phyloP scores from a whole-genome alignment of 169 alveolate genomes.

The Plasmodium fragile region DNA sequence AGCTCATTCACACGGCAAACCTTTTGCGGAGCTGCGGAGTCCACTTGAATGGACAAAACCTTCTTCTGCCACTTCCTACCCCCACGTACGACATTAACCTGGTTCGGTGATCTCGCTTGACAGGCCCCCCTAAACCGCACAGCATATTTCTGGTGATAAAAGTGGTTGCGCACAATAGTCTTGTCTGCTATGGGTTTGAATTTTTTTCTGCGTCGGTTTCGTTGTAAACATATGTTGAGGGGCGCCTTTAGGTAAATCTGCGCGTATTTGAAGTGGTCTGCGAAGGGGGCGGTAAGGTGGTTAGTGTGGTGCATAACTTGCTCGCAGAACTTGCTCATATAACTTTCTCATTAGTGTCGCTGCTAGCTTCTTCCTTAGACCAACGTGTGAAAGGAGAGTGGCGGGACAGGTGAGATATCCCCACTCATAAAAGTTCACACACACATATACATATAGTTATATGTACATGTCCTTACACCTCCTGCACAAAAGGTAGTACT shows the following conservation, averaged over 20 bases:
- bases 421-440: neutral
- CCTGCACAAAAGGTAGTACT: constrained; percentile 36
- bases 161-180: constrained; percentile 52
- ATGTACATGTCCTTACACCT: constrained; percentile 9
- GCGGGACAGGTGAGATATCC: neutral
- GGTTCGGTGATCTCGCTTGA: neutral
- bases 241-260: constrained; percentile 40
- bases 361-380: neutral
- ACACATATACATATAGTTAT: neutral
- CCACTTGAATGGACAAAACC: constrained; percentile 34
- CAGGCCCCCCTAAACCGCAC: neutral
- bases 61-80: constrained; percentile 42
- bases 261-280: constrained; percentile 34
- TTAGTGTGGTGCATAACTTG: neutral
- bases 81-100: constrained; percentile 18
- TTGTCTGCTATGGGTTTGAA: constrained; percentile 36
- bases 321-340: too few species aligned
- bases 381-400: neutral
- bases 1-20: neutral
- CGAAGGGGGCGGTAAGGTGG: neutral
- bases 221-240: constrained; percentile 6
- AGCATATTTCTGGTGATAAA: constrained; percentile 54
- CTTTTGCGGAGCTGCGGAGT: constrained; percentile 12
- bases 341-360: neutral
- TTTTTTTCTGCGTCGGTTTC: constrained; percentile 41